Evolutionary conservation across 345 rosid genomes (phyloP).

Genomic region (Gossypium raimondii): DNA sequence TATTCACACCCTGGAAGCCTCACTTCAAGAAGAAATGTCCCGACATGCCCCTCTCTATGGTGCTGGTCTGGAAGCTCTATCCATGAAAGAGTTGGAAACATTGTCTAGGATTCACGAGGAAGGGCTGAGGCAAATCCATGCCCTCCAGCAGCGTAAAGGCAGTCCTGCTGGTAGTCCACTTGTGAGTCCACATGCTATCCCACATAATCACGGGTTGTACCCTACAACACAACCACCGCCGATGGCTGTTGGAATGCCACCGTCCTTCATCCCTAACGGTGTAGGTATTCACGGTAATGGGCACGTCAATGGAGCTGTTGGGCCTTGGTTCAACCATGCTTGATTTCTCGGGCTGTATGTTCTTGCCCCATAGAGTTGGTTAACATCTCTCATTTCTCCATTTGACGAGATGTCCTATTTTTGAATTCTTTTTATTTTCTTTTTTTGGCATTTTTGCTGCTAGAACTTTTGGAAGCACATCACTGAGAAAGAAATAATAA

Average conservation of each 20-base stretch:
- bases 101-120: conserved; percentile 87
- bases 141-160: conserved; percentile 73
- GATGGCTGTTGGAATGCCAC: conserved; percentile 67
- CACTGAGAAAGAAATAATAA: conserved; percentile 2
- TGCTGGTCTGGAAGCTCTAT: conserved; percentile 82
- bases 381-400: conserved; percentile 29
- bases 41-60: conserved; percentile 85
- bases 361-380: conserved; percentile 6
- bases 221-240: conserved; percentile 54
- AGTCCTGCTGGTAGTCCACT: conserved; percentile 71
- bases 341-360: conserved; percentile 11
- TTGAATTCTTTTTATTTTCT: conserved; percentile 15
- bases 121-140: conserved; percentile 83
- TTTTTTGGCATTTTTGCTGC: conserved; percentile 32
- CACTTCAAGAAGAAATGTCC: conserved; percentile 10
- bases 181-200: conserved; percentile 46
- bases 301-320: conserved; percentile 63
- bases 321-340: conserved; percentile 85
- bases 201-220: conserved; percentile 68
- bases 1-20: conserved; percentile 3
- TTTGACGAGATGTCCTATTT: conserved; percentile 25
- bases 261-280: conserved; percentile 63
- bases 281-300: conserved; percentile 77
- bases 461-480: conserved; percentile 28
- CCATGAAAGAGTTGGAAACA: conserved; percentile 89